These are phyloP conservation scores for Adansonia digitata DNA, from an alignment of 345 rosid genomes.

Conservation along the genomic window DNA sequence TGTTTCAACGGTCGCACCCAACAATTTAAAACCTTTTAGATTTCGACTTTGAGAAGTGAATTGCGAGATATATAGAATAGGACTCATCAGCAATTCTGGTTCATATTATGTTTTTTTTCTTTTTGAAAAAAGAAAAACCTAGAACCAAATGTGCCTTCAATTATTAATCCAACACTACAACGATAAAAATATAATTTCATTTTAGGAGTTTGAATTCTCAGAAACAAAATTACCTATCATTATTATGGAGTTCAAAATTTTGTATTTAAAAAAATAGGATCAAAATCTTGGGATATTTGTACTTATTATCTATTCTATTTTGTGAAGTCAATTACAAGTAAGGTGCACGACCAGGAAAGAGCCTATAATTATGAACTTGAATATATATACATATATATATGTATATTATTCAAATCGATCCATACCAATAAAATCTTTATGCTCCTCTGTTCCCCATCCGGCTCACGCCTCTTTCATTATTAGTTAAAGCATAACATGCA, in stretches of 20 bases:
- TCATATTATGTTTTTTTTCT: too few relatives aligned
- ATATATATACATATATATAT: background rate
- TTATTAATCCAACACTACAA: too few relatives aligned
- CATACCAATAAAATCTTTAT: background rate
- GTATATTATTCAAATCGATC: background rate
- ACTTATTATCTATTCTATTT: background rate
- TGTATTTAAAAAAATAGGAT: too few relatives aligned
- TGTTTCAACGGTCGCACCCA: background rate
- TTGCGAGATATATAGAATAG: too few relatives aligned
- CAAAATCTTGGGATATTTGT: background rate
- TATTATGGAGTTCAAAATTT: too few relatives aligned
- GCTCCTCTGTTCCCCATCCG: background rate
- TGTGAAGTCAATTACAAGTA: background rate
- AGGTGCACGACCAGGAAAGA: background rate
- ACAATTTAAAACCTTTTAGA: background rate
- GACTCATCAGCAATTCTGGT: too few relatives aligned
- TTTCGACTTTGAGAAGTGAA: too few relatives aligned
- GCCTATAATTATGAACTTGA: background rate
- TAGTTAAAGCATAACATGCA: background rate
- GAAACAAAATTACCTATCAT: too few relatives aligned
- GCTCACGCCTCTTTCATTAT: background rate
- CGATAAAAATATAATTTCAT: too few relatives aligned
- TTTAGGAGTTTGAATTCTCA: too few relatives aligned
- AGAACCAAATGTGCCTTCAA: too few relatives aligned
- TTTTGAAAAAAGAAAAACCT: too few relatives aligned